A percentile compares a stretch with the other conserved stretches of the same genome.
These are phyloP conservation scores for Yarrowia sp. DNA, from an alignment of 805 yeast species.

Conservation along the genomic window DNA sequence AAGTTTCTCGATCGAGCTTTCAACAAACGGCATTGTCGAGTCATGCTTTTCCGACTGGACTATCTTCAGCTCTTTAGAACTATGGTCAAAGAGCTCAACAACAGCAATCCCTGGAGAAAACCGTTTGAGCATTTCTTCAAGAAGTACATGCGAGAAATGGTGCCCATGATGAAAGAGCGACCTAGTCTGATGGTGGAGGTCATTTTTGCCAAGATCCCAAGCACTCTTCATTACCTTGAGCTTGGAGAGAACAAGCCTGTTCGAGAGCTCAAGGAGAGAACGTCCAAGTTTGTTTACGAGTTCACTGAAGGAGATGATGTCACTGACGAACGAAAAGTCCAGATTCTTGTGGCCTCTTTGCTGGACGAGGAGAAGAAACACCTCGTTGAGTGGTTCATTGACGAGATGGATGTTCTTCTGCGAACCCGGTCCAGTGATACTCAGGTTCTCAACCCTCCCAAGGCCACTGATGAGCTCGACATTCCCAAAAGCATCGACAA, in stretches of 20 bases:
- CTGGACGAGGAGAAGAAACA: constrained; percentile 55
- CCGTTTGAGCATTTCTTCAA: constrained; percentile 71
- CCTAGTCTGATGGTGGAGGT: constrained; percentile 68
- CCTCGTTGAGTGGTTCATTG: constrained; percentile 56
- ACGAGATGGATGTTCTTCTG: constrained; percentile 42
- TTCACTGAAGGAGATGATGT: constrained; percentile 43
- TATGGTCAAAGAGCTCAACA: constrained; percentile 59
- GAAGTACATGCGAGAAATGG: constrained; percentile 68
- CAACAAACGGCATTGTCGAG: constrained; percentile 59
- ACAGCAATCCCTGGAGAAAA: constrained; percentile 54
- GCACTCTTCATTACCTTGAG: constrained; percentile 60
- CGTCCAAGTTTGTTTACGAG: constrained; percentile 46
- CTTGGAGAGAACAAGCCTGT: constrained; percentile 62
- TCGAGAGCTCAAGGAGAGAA: constrained; percentile 40
- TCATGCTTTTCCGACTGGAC: constrained; percentile 69
- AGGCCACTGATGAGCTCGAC: constrained; percentile 5
- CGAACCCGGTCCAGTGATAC: constrained; percentile 46
- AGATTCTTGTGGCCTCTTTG: constrained; percentile 59
- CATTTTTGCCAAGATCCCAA: constrained; percentile 62
- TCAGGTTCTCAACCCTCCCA: constrained; percentile 45
- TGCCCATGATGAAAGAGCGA: constrained; percentile 56
- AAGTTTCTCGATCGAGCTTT: constrained; percentile 28
- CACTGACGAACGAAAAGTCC: constrained; percentile 57
- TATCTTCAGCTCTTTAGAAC: constrained; percentile 66
- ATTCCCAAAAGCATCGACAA: constrained; percentile 40